phyloP scores from a whole-genome alignment of 176 grass and related monocot genomes.

The bread wheat (Triticum aestivum) region DNA sequence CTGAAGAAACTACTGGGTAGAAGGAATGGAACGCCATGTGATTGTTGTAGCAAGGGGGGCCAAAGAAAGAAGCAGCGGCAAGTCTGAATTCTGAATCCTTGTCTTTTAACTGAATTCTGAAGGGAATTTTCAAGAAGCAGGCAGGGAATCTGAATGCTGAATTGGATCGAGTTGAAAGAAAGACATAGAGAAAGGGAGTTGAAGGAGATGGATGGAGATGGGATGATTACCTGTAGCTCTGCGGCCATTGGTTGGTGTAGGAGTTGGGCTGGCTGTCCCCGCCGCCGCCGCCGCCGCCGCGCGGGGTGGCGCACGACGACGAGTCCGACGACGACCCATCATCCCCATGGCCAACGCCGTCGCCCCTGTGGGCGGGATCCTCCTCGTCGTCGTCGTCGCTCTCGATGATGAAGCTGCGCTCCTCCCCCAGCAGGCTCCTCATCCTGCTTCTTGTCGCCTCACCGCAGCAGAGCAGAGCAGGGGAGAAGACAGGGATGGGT shows the following conservation, averaged over 20 bases:
- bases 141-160: no score
- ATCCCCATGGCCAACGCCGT: constrained; percentile 13
- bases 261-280: constrained; percentile 57
- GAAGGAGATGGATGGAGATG: no score
- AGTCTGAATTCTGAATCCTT: no score
- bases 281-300: neutral
- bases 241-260: constrained; percentile 83
- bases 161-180: no score
- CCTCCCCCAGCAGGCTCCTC: constrained; percentile 68
- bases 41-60: no score
- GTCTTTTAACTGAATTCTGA: no score
- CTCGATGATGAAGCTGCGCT: constrained; percentile 71
- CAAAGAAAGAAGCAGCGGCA: no score
- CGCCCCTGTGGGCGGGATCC: constrained; percentile 53
- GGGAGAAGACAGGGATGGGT: neutral
- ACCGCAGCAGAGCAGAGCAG: neutral
- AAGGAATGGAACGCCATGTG: no score
- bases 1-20: no score
- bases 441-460: neutral
- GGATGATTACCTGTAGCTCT: constrained; percentile 79
- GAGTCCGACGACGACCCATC: constrained; percentile 28
- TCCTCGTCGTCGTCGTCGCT: constrained; percentile 71
- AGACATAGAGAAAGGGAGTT: no score
- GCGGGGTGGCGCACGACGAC: constrained; percentile 48
- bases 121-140: no score